Conservation (phyloP, 169 alveolate species). For the Eimeria maxima region DNA sequence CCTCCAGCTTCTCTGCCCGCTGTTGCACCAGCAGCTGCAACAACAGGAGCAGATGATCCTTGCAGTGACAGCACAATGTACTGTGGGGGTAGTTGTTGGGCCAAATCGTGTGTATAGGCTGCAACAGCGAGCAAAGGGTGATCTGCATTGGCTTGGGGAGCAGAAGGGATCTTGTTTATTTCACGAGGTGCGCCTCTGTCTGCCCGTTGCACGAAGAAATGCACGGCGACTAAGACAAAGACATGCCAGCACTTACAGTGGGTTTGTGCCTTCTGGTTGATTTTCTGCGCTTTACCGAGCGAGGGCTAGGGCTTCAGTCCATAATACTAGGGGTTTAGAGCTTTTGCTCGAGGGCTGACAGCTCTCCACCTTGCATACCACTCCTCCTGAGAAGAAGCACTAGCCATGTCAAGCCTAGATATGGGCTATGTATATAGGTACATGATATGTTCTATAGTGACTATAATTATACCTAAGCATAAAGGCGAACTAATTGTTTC, state of each 20-base stretch:
- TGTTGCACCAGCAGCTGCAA: conserved; percentile 8
- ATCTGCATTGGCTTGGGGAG: not conserved
- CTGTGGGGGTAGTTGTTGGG: not conserved
- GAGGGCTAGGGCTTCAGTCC: not conserved
- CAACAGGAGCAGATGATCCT: conserved; percentile 28
- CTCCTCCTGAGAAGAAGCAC: not conserved
- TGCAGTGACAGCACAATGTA: not conserved
- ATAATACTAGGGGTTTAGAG: not conserved
- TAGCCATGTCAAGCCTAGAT: not conserved
- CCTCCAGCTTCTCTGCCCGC: not conserved
- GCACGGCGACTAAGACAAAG: not conserved
- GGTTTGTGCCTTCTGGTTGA: not conserved
- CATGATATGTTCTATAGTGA: too few relatives aligned
- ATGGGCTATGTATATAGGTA: not conserved
- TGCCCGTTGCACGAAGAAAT: not conserved
- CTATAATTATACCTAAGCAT: too few relatives aligned
- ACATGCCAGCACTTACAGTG: not conserved
- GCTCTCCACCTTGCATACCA: not conserved
- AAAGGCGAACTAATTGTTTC: too few relatives aligned
- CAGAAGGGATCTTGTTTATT: not conserved
- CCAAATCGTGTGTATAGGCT: conserved; percentile 2
- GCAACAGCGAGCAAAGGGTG: not conserved
- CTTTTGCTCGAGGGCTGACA: not conserved
- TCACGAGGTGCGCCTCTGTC: conserved; percentile 9
- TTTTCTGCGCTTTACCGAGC: not conserved